phyloP scores from a whole-genome alignment of 768 basidiomycete species.

The Gymnopilus dilepis region DNA sequence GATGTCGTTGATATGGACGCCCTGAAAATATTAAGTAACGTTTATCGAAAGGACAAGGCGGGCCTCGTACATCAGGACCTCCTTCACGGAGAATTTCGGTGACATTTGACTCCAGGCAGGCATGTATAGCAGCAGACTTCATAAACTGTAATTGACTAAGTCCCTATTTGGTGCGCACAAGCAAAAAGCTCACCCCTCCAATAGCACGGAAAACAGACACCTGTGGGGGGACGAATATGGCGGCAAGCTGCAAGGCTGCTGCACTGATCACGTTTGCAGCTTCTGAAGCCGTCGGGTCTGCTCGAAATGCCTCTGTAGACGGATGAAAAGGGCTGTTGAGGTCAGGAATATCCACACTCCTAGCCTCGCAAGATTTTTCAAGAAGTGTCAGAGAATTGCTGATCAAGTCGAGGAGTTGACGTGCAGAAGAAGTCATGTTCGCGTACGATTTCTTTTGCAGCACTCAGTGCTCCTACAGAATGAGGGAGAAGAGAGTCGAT shows the following conservation, averaged over 20 bases:
- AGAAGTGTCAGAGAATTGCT: constrained; percentile 26
- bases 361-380: constrained; percentile 25
- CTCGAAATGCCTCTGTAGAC: constrained; percentile 34
- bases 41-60: not conserved
- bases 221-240: constrained; percentile 32
- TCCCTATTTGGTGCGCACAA: not conserved
- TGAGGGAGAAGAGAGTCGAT: too few relatives aligned
- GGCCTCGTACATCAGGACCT: constrained; percentile 31
- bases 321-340: constrained; percentile 33
- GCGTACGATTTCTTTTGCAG: too few relatives aligned
- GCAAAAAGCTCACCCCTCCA: constrained; percentile 26
- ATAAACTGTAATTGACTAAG: constrained; percentile 21
- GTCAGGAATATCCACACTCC: constrained; percentile 27
- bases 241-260: constrained; percentile 39
- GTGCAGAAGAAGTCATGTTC: constrained; percentile 1
- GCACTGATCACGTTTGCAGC: constrained; percentile 36
- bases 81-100: constrained; percentile 35
- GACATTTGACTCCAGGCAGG: constrained; percentile 29
- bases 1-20: constrained; percentile 44
- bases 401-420: constrained; percentile 19
- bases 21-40: constrained; percentile 25
- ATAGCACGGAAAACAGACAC: constrained; percentile 26
- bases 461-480: too few relatives aligned
- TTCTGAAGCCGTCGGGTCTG: constrained; percentile 32
- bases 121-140: constrained; percentile 30